A percentile compares a stretch with the other conserved stretches of the same genome.
Conservation (phyloP, 2,329 filamentous ascomycete genomes). For the Ophiocordyceps polyrhachis-furcata region DNA sequence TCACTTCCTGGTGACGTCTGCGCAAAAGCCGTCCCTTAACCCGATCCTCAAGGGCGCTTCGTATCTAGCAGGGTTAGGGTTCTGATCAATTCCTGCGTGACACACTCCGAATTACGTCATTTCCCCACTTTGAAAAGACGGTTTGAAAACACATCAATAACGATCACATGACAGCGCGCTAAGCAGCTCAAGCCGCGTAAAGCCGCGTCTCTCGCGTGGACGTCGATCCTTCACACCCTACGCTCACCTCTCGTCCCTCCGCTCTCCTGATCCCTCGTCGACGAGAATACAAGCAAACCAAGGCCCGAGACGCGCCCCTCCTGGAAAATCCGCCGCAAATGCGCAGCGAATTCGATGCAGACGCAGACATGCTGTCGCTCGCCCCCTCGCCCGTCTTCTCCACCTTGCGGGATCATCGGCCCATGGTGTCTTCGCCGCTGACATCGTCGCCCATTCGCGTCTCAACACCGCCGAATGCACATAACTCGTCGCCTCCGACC, state of each 20-base stretch:
- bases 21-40: too few relatives aligned
- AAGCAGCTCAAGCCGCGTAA: neutral
- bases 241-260: neutral
- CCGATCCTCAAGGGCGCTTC: too few relatives aligned
- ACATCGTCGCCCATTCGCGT: conserved; percentile 39
- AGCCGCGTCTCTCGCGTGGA: neutral
- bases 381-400: conserved; percentile 24
- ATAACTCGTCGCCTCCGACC: conserved; percentile 31
- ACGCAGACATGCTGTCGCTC: conserved; percentile 21
- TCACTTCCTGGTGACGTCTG: too few relatives aligned
- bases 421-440: conserved; percentile 33
- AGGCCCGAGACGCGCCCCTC: neutral
- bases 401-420: conserved; percentile 25
- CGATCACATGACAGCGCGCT: neutral
- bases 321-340: neutral
- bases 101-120: too few relatives aligned
- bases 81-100: too few relatives aligned
- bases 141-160: neutral
- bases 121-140: too few relatives aligned
- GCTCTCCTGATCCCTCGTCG: neutral
- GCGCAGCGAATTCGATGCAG: conserved; percentile 9
- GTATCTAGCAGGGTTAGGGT: too few relatives aligned
- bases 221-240: neutral
- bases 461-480: conserved; percentile 17
- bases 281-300: too few relatives aligned